These are phyloP conservation scores for Cladosporium sp. DNA, from an alignment of 2,329 filamentous ascomycete genomes.

Conservation along the genomic window DNA sequence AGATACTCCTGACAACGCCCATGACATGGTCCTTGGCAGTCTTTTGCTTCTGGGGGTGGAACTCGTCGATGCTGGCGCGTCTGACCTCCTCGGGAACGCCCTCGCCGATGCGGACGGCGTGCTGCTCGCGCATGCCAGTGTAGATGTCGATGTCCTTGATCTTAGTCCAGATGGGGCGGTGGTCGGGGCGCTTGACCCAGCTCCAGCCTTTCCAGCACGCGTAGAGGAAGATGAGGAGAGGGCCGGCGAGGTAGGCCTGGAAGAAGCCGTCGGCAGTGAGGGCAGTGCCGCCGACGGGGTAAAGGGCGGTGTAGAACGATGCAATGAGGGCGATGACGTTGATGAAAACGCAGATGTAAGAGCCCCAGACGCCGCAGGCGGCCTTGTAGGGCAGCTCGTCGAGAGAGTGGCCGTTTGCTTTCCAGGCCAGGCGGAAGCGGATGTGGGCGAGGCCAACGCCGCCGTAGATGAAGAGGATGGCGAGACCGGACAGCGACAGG, in stretches of 20 bases:
- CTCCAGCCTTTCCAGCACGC: constrained; percentile 27
- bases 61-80: constrained; percentile 29
- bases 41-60: constrained; percentile 26
- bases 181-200: constrained; percentile 18
- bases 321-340: constrained; percentile 35
- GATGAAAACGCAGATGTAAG: constrained; percentile 37
- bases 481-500: constrained; percentile 67
- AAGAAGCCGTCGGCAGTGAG: constrained; percentile 25
- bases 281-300: constrained; percentile 18
- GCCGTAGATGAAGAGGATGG: constrained; percentile 69
- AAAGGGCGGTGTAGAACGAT: constrained; percentile 38
- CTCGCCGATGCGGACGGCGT: constrained; percentile 22
- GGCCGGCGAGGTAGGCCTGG: constrained; percentile 27
- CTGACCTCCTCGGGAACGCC: constrained; percentile 24
- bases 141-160: constrained; percentile 35
- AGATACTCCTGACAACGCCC: constrained; percentile 7
- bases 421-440: constrained; percentile 72
- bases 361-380: constrained; percentile 37
- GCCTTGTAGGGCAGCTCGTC: constrained; percentile 45
- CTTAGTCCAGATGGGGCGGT: constrained; percentile 30
- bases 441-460: constrained; percentile 83
- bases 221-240: constrained; percentile 28
- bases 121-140: constrained; percentile 32
- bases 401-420: constrained; percentile 43
- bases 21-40: constrained; percentile 2